Evolutionary conservation across 2,329 filamentous ascomycete genomes (phyloP), one percentile per base, ranked within the genome.

Genomic region (Aspergillus glaucus): DNA sequence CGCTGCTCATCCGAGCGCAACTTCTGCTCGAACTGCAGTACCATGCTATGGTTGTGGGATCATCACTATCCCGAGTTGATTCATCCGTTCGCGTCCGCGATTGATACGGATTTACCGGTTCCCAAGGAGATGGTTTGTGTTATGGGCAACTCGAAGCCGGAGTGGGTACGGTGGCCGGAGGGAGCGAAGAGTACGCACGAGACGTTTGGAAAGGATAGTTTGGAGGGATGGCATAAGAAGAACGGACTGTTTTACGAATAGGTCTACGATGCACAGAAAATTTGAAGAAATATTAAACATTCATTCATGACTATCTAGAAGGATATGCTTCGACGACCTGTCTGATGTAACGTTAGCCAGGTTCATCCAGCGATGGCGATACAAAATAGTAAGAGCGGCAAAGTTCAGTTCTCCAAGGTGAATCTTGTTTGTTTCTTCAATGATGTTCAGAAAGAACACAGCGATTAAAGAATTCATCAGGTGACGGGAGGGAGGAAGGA

Each of bases 371-470:
- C 12, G 9, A 15, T 39, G 42, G 36, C 22, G 41, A 46, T 39
- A 53, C 24, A 49, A 44, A 42, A 48, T 43, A 44, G 46, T 49
- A 40, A 43, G 19, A 48, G 40, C 47, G 44, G 43, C 26, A 43
- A 53, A 52, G 44, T 47, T 82, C 79, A 82, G 79, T 75, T 83
- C 80, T 82, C 79, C 80, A 82, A 82, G 78, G 77, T 82, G 79
- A 81, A 77, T 60, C 66, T 68, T 62, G 55, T 56, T 65, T 75
- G 64, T 78, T 72, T 82, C 79, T 71, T 80, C 79, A 82, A 77
- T 59, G 72, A 70, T 63, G 63, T 71, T 81, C 79, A 67, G 79
- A 70, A 81, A 82, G 76, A 82, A 81, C 78, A 82, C 79, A 83
- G 80, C 78, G 75, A 81, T 75, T 75, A 66, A 71, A 67, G 70